These are phyloP conservation scores for Dunaliella primolecta DNA, from an alignment of 139 green algal species.

Conservation along the genomic window DNA sequence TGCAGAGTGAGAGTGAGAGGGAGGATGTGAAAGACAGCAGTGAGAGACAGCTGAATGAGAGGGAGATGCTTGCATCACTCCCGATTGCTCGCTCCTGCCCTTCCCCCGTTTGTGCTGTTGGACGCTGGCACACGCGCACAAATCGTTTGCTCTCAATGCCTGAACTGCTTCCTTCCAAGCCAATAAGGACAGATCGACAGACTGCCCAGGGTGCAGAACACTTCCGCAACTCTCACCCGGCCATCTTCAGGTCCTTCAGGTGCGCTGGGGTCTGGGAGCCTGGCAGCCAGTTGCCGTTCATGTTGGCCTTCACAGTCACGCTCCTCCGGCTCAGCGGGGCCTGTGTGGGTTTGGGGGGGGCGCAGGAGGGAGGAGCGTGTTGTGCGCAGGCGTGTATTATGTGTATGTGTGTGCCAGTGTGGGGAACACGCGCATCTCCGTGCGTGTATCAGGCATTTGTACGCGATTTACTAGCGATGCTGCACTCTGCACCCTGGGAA, in stretches of 20 bases:
- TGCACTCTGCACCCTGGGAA: not conserved
- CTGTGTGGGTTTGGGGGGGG: not conserved
- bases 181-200: too few relatives aligned
- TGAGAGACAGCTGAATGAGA: too few relatives aligned
- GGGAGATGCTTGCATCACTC: too few relatives aligned
- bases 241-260: constrained; percentile 27
- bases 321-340: not conserved
- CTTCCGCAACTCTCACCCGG: not conserved
- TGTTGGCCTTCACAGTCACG: not conserved
- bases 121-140: too few relatives aligned
- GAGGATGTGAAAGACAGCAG: constrained; percentile 41
- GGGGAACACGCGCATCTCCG: too few relatives aligned
- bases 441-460: not conserved
- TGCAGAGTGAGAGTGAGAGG: constrained; percentile 10
- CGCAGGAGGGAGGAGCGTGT: not conserved
- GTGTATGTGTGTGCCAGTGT: too few relatives aligned
- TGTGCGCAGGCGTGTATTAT: too few relatives aligned
- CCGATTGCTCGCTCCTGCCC: too few relatives aligned
- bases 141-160: too few relatives aligned
- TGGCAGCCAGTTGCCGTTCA: constrained; percentile 35
- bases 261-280: constrained; percentile 47
- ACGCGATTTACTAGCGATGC: not conserved
- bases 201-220: too few relatives aligned
- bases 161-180: too few relatives aligned
- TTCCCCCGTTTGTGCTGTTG: too few relatives aligned